Evolutionary conservation across 2,329 filamentous ascomycete genomes (phyloP), one percentile per base, ranked within the genome.

Genomic region (Fusarium sp.): DNA sequence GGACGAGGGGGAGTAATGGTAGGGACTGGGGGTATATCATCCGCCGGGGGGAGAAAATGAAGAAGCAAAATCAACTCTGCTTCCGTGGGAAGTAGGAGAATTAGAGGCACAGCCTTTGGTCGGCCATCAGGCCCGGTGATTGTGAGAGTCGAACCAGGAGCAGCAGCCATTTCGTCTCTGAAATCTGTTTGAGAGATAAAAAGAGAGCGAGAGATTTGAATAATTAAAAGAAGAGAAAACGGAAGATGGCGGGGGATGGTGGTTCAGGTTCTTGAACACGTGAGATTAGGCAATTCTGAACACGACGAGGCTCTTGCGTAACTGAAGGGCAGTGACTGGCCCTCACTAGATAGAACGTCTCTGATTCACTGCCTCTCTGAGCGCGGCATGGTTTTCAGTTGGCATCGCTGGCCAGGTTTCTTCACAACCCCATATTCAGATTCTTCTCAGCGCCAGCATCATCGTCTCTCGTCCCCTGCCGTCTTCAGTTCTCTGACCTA

Each of bases 11-110:
- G 19, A 38, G 37, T 3, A 21, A 7, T 21, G 37, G 10, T 5
- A 38, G 11, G 19, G 21, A 39, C 19, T 39, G 11, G 1, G 41
- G 6, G 11, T 42, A 18, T 23, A 23, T 23, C 41, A 23, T 8
- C 15, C n/a, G 5, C n/a, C 9, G 1, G n/a, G 5, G 9, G 1
- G 5, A 16, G 10, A 11, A 18, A 18, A 3, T 7, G 3, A 15
- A 42, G 15, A 10, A 6, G 0, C 9, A 7, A 42, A 18, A 10
- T n/a, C 41, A 18, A 42, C 15, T 42, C 41, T 23, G 41, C 15
- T 42, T 10, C 41, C 6, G 41, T 23, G 10, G 10, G n/a, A 42
- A n/a, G 41, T 7, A 23, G n/a, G 9, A 15, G 14, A 41, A 23
- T 23, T 10, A 41, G 5, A 23, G 39, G n/a, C n/a, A 23, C 6